Evolutionary conservation across 2,329 filamentous ascomycete genomes (phyloP), one percentile per base, ranked within the genome.

Genomic region (Myriosclerotinia scirpicola): DNA sequence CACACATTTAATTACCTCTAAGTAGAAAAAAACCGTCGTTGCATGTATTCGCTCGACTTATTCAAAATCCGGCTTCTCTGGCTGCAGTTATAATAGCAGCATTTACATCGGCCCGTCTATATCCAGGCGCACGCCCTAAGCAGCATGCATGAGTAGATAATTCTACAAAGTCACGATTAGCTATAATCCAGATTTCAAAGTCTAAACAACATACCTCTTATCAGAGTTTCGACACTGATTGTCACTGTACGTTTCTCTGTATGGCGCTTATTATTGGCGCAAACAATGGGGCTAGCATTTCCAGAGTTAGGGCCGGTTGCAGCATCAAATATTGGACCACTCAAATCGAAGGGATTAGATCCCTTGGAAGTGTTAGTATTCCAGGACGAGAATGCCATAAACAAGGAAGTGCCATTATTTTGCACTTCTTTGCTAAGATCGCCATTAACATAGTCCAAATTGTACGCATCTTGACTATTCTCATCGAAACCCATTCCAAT

Each of bases 61-160:
- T 44, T 46, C 52, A 30, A 42, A 62, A 54, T 14, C 64, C 64
- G 36, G 64, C 56, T 42, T 65, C 15, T 36, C 30, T 65, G 7
- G 46, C 64, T 36, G 64, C 64, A 14, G 46, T 38, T 14, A 66
- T 14, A 48, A 77, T 73, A 54, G 76, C 75, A 34, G 71, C 67
- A 67, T 77, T 76, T 6, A 78, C 72, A 69, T 78, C 76, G 20
- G 67, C 48, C 6, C 69, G 73, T 52, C 74, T 71, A 44, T 73
- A 77, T 20, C 76, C 76, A 36, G 76, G 73, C 12, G 71, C 60
- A 30, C 75, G 67, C 22, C 76, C 75, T 17, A 78, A 59, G 67
- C 76, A 77, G 22, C 75, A 70, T 36, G 65, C 72, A 40, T 69
- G 69, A n/a, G 20, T 60, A 20, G 72, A 60, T 15, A 77, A 66